Conservation (phyloP, 805 yeast species). For the Pichia rugopelliculosa region DNA sequence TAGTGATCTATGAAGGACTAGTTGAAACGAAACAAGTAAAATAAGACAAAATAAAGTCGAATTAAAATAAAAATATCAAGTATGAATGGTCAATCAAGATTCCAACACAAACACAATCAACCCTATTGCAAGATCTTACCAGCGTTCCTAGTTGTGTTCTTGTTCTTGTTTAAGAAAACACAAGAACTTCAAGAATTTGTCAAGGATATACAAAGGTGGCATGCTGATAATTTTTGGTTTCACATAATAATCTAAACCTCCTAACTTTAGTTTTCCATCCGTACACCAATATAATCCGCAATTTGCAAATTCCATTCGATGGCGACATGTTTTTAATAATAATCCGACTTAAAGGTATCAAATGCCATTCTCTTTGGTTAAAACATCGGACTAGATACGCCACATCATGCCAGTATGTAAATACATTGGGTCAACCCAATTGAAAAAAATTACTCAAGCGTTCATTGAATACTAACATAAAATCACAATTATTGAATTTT, state of each 20-base stretch:
- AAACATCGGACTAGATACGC: too few species aligned
- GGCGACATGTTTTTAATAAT: neutral
- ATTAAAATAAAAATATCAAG: neutral
- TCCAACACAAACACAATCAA: neutral
- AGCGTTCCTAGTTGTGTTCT: neutral
- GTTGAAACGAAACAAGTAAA: neutral
- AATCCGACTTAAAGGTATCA: too few species aligned
- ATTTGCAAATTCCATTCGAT: neutral
- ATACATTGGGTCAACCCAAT: neutral
- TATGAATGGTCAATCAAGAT: neutral
- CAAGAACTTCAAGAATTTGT: too few species aligned
- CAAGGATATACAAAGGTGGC: too few species aligned
- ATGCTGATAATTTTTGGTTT: too few species aligned
- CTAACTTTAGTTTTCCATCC: neutral
- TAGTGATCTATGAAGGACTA: neutral
- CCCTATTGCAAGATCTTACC: neutral
- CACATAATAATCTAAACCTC: too few species aligned
- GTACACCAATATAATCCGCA: neutral
- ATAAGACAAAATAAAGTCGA: neutral
- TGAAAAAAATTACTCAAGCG: neutral
- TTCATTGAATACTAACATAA: neutral
- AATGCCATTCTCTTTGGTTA: too few species aligned
- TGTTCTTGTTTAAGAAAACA: neutral
- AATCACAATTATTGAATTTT: neutral
- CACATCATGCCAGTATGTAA: neutral